Evolutionary conservation across 2,329 filamentous ascomycete genomes (phyloP).

Genomic region (Colletotrichum godetiae): DNA sequence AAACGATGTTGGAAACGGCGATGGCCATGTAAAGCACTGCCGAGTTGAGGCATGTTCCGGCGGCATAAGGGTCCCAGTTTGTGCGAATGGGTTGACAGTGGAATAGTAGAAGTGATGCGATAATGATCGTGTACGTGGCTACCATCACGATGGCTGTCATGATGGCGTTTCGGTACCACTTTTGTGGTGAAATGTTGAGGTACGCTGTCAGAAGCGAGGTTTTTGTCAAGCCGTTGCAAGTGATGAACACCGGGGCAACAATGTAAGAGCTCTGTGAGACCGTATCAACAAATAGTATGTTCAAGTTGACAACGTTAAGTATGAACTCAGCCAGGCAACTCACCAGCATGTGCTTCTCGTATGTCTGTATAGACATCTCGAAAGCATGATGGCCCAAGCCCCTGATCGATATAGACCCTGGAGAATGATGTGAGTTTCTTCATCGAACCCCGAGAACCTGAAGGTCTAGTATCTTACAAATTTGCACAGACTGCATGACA

Average conservation of each 20-base stretch:
- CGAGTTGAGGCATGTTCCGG: slow-evolving; percentile 53
- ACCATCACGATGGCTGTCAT: slow-evolving; percentile 43
- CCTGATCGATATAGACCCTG: slow-evolving; percentile 41
- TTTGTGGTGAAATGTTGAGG: slow-evolving; percentile 45
- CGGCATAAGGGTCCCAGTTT: slow-evolving; percentile 37
- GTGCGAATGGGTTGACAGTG: slow-evolving; percentile 36
- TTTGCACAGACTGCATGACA: slow-evolving; percentile 40
- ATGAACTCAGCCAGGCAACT: background rate
- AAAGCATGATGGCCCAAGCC: slow-evolving; percentile 42
- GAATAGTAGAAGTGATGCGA: slow-evolving; percentile 38
- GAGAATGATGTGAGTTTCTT: background rate
- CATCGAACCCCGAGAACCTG: background rate
- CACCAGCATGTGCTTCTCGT: slow-evolving; percentile 38
- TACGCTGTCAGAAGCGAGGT: slow-evolving; percentile 50
- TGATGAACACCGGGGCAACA: slow-evolving; percentile 44
- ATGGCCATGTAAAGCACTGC: slow-evolving; percentile 59
- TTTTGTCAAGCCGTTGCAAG: slow-evolving; percentile 48
- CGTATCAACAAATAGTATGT: too few species aligned
- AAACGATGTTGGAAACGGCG: slow-evolving; percentile 58
- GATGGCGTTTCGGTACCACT: slow-evolving; percentile 42
- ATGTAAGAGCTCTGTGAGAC: slow-evolving; percentile 41
- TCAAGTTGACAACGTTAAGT: too few species aligned
- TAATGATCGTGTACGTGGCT: slow-evolving; percentile 41
- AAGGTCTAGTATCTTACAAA: slow-evolving; percentile 31
- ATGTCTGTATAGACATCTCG: slow-evolving; percentile 40